Evolutionary conservation across 2,329 filamentous ascomycete species (phyloP).

Genomic region (Phyllosticta paracitricarpa): DNA sequence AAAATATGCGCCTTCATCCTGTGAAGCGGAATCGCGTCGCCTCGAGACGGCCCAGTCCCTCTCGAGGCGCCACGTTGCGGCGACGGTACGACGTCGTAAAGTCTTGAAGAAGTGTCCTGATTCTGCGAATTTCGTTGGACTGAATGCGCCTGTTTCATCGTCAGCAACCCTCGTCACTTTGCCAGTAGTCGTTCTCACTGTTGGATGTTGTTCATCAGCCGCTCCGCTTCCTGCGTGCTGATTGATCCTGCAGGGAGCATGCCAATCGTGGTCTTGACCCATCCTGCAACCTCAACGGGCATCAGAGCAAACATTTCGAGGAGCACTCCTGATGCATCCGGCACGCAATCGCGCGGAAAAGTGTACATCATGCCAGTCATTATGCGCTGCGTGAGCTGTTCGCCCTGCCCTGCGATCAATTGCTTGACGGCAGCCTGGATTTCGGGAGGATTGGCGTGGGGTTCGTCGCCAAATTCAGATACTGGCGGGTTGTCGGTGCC

Average conservation of each 20-base stretch:
- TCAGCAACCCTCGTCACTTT: background rate
- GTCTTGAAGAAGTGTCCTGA: constrained; percentile 80
- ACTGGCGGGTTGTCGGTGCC: constrained; percentile 60
- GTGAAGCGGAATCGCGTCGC: constrained; percentile 75
- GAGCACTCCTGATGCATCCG: constrained; percentile 87
- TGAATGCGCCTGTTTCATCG: constrained; percentile 45
- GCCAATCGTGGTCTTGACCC: constrained; percentile 75
- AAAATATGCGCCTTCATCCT: background rate
- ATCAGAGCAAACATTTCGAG: constrained; percentile 81
- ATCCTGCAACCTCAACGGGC: constrained; percentile 66
- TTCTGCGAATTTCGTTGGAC: constrained; percentile 62
- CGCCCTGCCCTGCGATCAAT: constrained; percentile 60
- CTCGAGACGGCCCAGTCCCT: constrained; percentile 80
- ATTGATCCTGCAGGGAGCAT: constrained; percentile 78
- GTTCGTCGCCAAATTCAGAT: constrained; percentile 51
- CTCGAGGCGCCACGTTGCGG: constrained; percentile 87
- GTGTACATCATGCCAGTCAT: constrained; percentile 99
- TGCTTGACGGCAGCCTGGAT: constrained; percentile 64
- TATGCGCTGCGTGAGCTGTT: constrained; percentile 73
- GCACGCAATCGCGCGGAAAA: constrained; percentile 90
- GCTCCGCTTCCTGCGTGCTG: constrained; percentile 67
- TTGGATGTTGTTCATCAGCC: constrained; percentile 69
- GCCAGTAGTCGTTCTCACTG: constrained; percentile 35
- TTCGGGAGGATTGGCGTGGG: constrained; percentile 53
- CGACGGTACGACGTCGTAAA: constrained; percentile 93